These are phyloP conservation scores for Trichoderma sp. DNA, from an alignment of 2,329 filamentous ascomycete genomes.

Conservation along the genomic window DNA sequence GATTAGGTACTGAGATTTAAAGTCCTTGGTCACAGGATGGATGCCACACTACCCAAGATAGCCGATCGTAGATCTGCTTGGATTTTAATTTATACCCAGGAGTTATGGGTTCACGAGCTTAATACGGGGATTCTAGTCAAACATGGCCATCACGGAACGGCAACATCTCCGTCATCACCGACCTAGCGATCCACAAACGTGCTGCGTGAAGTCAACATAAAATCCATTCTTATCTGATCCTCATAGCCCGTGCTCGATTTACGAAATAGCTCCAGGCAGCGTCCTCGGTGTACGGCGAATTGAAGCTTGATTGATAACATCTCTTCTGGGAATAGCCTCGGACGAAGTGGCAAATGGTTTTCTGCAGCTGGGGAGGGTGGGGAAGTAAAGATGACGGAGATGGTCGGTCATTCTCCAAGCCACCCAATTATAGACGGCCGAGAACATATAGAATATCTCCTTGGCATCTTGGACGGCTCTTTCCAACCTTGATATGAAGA, in stretches of 20 bases:
- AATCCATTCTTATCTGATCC: not conserved
- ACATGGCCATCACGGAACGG: not conserved
- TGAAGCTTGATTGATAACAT: not conserved
- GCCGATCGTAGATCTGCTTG: not conserved
- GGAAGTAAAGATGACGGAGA: constrained; percentile 3
- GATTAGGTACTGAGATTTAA: not conserved
- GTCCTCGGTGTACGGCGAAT: not conserved
- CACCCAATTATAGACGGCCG: not conserved
- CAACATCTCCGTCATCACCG: constrained; percentile 7
- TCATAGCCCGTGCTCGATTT: not conserved
- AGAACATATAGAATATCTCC: not conserved
- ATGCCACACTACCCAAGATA: not conserved
- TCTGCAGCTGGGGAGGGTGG: not conserved
- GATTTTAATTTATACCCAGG: not conserved
- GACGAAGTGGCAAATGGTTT: not conserved
- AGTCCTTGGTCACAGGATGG: not conserved
- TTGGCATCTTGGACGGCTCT: not conserved
- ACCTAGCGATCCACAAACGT: not conserved
- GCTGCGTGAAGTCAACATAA: not conserved
- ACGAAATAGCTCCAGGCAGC: not conserved
- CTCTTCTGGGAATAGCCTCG: not conserved
- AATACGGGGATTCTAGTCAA: not conserved
- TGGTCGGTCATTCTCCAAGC: constrained; percentile 2
- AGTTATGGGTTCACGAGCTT: not conserved
- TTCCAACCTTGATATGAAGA: not conserved